phyloP scores from a whole-genome alignment of 352 stramenopile genomes.

The Phytopythium chamaehyphon region DNA sequence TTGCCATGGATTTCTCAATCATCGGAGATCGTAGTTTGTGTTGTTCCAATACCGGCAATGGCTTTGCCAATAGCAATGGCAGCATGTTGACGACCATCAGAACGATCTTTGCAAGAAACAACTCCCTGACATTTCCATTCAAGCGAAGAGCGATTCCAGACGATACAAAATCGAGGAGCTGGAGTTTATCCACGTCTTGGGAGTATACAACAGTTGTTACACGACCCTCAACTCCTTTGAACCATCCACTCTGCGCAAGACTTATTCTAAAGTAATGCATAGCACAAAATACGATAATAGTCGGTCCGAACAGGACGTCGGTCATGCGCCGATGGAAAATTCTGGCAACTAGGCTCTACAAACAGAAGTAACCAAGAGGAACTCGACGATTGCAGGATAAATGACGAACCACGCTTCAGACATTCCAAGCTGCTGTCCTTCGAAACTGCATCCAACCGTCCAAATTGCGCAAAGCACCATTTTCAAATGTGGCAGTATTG shows the following conservation, averaged over 20 bases:
- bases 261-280: constrained; percentile 1
- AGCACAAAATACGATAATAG: no score
- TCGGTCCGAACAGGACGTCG: no score
- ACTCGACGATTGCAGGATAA: constrained; percentile 24
- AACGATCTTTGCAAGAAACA: constrained; percentile 11
- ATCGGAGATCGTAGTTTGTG: background rate
- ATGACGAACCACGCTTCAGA: constrained; percentile 31
- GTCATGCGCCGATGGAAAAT: constrained; percentile 1
- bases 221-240: constrained; percentile 14
- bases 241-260: constrained; percentile 4
- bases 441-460: constrained; percentile 24
- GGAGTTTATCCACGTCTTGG: constrained; percentile 6
- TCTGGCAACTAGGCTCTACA: constrained; percentile 12
- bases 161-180: constrained; percentile 10
- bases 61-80: constrained; percentile 3
- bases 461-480: constrained; percentile 20
- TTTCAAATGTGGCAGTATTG: constrained; percentile 14
- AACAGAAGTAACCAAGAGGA: constrained; percentile 23
- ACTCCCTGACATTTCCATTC: constrained; percentile 6
- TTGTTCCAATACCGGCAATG: background rate
- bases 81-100: constrained; percentile 13
- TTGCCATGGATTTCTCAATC: background rate
- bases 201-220: constrained; percentile 9
- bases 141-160: constrained; percentile 5
- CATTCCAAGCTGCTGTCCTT: constrained; percentile 27